These are phyloP conservation scores for Fusarium clavum DNA, from an alignment of 2,329 filamentous ascomycete species.

Conservation along the genomic window DNA sequence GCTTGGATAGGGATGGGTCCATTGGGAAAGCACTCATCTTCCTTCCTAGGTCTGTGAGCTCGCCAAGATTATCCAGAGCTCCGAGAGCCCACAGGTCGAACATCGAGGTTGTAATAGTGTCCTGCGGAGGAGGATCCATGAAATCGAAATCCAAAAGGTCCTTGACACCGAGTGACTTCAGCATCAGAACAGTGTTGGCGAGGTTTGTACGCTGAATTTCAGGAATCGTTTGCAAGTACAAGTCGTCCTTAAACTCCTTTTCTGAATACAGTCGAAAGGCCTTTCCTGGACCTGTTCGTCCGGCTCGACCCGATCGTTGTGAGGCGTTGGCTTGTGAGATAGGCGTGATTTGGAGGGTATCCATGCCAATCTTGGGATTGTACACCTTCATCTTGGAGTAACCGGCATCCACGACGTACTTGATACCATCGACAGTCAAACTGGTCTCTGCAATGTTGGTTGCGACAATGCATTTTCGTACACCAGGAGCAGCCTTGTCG, in stretches of 20 bases:
- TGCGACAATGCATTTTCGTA: slow-evolving; percentile 96
- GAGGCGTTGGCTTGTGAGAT: slow-evolving; percentile 97
- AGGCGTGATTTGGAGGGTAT: slow-evolving; percentile 96
- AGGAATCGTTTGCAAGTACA: slow-evolving; percentile 96
- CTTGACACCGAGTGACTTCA: slow-evolving; percentile 94
- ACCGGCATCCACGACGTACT: slow-evolving; percentile 97
- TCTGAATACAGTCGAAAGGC: slow-evolving; percentile 95
- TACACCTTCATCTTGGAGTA: slow-evolving; percentile 99
- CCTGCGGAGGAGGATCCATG: slow-evolving; percentile 98
- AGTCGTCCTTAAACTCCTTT: slow-evolving; percentile 92
- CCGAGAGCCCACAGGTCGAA: slow-evolving; percentile 98
- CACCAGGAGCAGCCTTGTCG: slow-evolving; percentile 87
- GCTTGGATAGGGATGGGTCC: slow-evolving; percentile 94
- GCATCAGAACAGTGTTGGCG: slow-evolving; percentile 90
- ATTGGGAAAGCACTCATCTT: slow-evolving; percentile 99
- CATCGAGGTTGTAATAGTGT: slow-evolving; percentile 95
- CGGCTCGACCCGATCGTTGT: slow-evolving; percentile 92
- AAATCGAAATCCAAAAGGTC: slow-evolving; percentile 98
- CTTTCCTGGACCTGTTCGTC: slow-evolving; percentile 93
- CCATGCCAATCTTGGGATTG: slow-evolving; percentile 99
- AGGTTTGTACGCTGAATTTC: slow-evolving; percentile 98
- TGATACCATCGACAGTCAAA: slow-evolving; percentile 97
- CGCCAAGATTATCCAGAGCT: slow-evolving; percentile 91
- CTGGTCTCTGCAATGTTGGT: slow-evolving; percentile 99
- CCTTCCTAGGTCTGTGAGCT: slow-evolving; percentile 85